Percentiles rank a stretch among this genome's conserved stretches.
phyloP scores from a whole-genome alignment of 352 stramenopile genomes.

The Pythium brachiatum region DNA sequence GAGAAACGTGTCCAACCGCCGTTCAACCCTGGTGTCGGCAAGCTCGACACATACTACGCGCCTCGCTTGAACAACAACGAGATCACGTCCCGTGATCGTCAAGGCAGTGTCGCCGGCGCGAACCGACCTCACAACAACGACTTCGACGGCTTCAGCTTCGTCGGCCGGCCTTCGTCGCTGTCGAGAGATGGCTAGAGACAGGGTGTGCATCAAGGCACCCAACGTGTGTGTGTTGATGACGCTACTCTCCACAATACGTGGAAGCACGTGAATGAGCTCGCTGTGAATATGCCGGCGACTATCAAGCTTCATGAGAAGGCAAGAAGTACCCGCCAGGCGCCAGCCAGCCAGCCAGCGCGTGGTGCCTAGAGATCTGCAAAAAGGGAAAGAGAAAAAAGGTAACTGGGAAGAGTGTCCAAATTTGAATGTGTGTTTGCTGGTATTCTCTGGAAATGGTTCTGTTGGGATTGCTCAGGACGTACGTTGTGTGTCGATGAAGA shows the following conservation, averaged over 20 bases:
- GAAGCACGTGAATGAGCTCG: background rate
- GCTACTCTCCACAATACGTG: background rate
- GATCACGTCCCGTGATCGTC: conserved; percentile 82
- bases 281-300: background rate
- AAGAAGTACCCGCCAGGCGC: background rate
- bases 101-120: conserved; percentile 68
- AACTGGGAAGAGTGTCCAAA: background rate
- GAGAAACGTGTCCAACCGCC: conserved; percentile 78
- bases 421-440: background rate
- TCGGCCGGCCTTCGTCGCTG: conserved; percentile 76
- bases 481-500: too few relatives aligned
- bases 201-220: too few relatives aligned
- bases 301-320: background rate
- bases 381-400: conserved; percentile 1
- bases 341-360: background rate
- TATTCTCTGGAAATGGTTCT: too few relatives aligned
- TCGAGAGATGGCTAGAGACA: conserved; percentile 35
- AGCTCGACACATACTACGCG: conserved; percentile 85
- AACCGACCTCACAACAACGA: conserved; percentile 63
- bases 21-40: conserved; percentile 88
- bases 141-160: conserved; percentile 90
- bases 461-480: too few relatives aligned
- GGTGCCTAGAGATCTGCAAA: background rate
- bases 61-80: conserved; percentile 87
- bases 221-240: background rate